Base-by-base conservation (phyloP, 2,329 filamentous ascomycete genomes). In the Parastagonospora nodorum region DNA sequence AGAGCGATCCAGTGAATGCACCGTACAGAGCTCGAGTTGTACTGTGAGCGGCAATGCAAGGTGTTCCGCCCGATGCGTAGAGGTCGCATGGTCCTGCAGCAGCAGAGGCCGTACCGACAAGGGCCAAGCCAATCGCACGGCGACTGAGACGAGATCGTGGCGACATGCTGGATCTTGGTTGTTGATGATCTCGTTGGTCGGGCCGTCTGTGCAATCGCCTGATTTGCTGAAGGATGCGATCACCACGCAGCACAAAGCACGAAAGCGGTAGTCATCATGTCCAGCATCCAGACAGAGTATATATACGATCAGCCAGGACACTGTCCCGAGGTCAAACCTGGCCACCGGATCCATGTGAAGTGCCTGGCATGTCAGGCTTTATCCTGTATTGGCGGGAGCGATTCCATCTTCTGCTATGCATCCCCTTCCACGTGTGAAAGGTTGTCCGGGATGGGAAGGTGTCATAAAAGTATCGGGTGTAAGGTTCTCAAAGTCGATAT, bases 21-120 rank as follows among this genome's bases (percentile, higher is more conserved):
- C 70, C 78, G 70, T 86, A 87, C 6, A 88, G 68, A 12, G 84
- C 83, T 4, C 85, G 81, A 49, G 84, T 87, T n/a, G 84, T 87
- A 66, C 82, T 82, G 64, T 87, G 84, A 0, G 85, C 85, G 0
- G 85, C 85, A 9, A 87, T 73, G 59, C 85, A 88, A n/a, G 84
- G 82, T 1, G 83, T 86, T 43, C 78, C 78, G 0, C 82, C 84
- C 0, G 78, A 75, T 1, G 78, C 64, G 71, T 87, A 88, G 53
- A 87, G 77, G 54, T 88, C 85, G 59, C 84, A 88, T 8, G 85
- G 84, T 10, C 77, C 84, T 33, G 83, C 82, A 14, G 73, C 64
- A 37, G 19, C 45, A 39, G 35, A 35, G 30, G 10, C 16, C 4
- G 36, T 38, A 6, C 36, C 36, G n/a, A 38, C 19, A 6, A 38